Conservation (phyloP, 2,329 filamentous ascomycete genomes). For the Thelonectria olida region DNA sequence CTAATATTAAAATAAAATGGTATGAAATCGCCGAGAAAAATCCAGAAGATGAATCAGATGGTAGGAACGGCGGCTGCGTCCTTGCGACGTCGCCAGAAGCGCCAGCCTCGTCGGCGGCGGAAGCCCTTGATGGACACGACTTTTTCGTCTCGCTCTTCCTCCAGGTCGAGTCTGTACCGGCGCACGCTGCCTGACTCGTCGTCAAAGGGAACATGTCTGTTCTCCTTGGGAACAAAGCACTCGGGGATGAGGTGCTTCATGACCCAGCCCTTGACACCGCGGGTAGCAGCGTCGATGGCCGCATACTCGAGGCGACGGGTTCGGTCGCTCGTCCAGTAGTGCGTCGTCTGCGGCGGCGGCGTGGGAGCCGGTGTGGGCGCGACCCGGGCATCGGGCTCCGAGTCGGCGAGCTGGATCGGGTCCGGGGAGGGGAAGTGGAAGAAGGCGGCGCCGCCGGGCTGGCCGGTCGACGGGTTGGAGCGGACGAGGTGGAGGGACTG, state of each 20-base stretch:
- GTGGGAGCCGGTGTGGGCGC: conserved; percentile 43
- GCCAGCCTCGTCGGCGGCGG: conserved; percentile 40
- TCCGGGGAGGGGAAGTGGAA: conserved; percentile 62
- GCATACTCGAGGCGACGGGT: conserved; percentile 72
- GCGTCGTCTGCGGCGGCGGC: conserved; percentile 66
- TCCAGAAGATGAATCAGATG: conserved; percentile 5
- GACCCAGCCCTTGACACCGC: conserved; percentile 69
- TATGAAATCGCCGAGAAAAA: conserved; percentile 12
- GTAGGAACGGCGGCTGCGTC: conserved; percentile 12
- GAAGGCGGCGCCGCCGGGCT: conserved; percentile 49
- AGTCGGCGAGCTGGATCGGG: conserved; percentile 41
- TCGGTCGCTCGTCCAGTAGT: conserved; percentile 74
- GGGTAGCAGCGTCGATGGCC: conserved; percentile 70
- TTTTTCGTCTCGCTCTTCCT: conserved; percentile 51
- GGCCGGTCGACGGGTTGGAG: conserved; percentile 44
- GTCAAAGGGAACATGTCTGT: conserved; percentile 64
- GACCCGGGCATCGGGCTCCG: conserved; percentile 26
- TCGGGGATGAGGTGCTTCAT: conserved; percentile 66
- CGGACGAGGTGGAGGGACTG: conserved; percentile 48
- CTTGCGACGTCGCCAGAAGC: conserved; percentile 42
- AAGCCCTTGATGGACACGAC: background rate
- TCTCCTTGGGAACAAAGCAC: conserved; percentile 64
- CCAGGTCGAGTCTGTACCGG: conserved; percentile 68
- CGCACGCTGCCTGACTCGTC: conserved; percentile 71
- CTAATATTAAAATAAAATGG: conserved; percentile 19